Evolutionary conservation across 2,329 filamentous ascomycete genomes (phyloP).

Genomic region (Claviceps sorghi): DNA sequence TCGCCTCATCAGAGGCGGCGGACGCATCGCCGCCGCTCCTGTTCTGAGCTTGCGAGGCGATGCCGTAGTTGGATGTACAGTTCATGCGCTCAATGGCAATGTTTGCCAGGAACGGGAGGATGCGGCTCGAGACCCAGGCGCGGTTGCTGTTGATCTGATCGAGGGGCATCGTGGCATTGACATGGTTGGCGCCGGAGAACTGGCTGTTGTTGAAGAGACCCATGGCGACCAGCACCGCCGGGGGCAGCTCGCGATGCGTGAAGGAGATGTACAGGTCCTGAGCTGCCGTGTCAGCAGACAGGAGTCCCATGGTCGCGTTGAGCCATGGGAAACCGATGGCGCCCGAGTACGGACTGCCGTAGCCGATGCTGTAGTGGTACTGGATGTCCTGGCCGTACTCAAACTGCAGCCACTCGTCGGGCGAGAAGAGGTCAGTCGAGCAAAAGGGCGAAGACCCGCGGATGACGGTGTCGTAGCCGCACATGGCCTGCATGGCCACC

Average conservation of each 20-base stretch:
- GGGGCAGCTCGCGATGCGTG: slow-evolving; percentile 54
- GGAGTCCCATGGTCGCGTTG: slow-evolving; percentile 40
- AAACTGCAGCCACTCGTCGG: slow-evolving; percentile 51
- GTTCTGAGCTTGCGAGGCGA: neutral
- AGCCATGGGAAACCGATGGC: slow-evolving; percentile 52
- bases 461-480: slow-evolving; percentile 52
- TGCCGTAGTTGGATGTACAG: slow-evolving; percentile 22
- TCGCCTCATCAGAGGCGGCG: neutral
- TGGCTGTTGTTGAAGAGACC: slow-evolving; percentile 56
- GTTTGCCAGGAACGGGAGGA: slow-evolving; percentile 52
- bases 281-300: slow-evolving; percentile 23
- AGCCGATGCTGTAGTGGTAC: slow-evolving; percentile 53
- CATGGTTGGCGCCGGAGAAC: slow-evolving; percentile 30
- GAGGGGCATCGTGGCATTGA: slow-evolving; percentile 51
- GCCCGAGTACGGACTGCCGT: slow-evolving; percentile 43
- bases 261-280: slow-evolving; percentile 54
- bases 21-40: neutral
- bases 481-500: slow-evolving; percentile 51
- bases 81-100: slow-evolving; percentile 51
- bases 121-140: slow-evolving; percentile 46
- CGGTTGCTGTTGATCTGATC: slow-evolving; percentile 47
- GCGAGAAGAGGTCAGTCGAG: slow-evolving; percentile 40
- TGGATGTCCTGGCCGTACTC: slow-evolving; percentile 50
- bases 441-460: slow-evolving; percentile 48
- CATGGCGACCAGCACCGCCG: slow-evolving; percentile 50